Base-by-base conservation (phyloP, 2,329 filamentous ascomycete species). In the Dothidotthia symphoricarpi region DNA sequence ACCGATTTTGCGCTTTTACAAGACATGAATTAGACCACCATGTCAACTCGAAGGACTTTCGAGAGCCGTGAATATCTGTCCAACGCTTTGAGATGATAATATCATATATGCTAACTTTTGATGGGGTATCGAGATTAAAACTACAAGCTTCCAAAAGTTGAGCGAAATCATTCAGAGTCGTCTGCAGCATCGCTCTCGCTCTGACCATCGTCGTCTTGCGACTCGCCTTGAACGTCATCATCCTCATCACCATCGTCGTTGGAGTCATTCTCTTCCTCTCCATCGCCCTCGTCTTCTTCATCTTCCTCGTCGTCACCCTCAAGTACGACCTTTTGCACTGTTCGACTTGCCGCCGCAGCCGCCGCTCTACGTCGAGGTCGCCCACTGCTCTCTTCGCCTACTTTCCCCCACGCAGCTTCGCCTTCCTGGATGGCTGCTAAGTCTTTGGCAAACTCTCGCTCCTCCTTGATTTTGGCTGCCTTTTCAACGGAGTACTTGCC, bases 401-500 rank as follows among this genome's bases (percentile, higher is more conserved):
- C 40, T 22, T 68, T 56, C 1, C 91, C 91, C 89, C 90, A 96
- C 34, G 78, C 75, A 51, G 80, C 78, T 42, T 88, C 83, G 57
- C 88, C 90, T 62, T 93, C 83, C 63, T 88, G 82, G 12, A 95
- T 88, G 10, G 82, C 84, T 58, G 93, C 87, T 6, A 95, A 72
- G 57, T 98, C 91, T 1, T 83, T 87, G 56, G 81, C 76, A 24
- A 98, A 75, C 68, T 98, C 91, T 36, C 91, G 77, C 57, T 78
- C 75, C 69, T 95, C 91, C 63, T 88, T 93, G 63, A 97, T 96
- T 66, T 88, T 82, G 16, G 77, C 81, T 1, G 91, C 91, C 57
- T 86, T 91, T 28, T 88, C 83, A 55, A 86, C 78, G 1, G 88
- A 95, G 67, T 88, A 96, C 12, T 91, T 81, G 0, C 90, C 91